Evolutionary conservation across 495 filamentous ascomycete genomes (phyloP).

Genomic region (Usnea hakonensis): DNA sequence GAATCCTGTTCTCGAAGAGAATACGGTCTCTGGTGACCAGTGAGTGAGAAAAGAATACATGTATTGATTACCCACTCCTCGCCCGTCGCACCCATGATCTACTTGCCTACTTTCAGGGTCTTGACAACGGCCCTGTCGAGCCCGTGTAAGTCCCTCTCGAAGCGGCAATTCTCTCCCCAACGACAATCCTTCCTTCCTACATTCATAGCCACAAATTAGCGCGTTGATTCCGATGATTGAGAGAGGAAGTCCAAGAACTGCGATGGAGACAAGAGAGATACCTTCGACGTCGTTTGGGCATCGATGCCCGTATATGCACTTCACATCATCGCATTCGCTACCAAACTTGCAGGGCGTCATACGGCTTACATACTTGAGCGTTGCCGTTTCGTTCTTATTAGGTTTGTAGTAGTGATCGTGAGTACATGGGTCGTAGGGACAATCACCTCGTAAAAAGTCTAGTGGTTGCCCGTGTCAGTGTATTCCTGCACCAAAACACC

Average conservation of each 20-base stretch:
- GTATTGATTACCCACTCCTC: neutral
- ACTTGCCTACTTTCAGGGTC: constrained; percentile 41
- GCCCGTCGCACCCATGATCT: too few species aligned
- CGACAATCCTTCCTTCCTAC: constrained; percentile 42
- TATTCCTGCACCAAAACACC: neutral
- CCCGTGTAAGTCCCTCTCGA: constrained; percentile 41
- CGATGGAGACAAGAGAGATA: neutral
- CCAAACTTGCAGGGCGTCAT: constrained; percentile 73
- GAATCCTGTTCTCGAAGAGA: neutral
- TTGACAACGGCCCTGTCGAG: constrained; percentile 48
- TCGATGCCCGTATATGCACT: constrained; percentile 80
- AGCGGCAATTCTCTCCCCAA: constrained; percentile 46
- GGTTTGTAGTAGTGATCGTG: constrained; percentile 70
- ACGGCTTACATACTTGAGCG: constrained; percentile 62
- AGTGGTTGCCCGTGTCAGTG: neutral
- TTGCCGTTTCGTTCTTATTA: constrained; percentile 56
- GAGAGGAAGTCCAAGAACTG: neutral
- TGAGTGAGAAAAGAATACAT: neutral
- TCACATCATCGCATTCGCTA: constrained; percentile 61
- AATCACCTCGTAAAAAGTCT: constrained; percentile 61
- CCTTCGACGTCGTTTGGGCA: constrained; percentile 17
- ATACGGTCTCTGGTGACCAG: neutral
- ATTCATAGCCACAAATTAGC: neutral
- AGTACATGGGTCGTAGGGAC: constrained; percentile 62
- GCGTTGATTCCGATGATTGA: neutral